Evolutionary conservation across 306 rosid genomes (phyloP).

Genomic region (Trifolium pratense): DNA sequence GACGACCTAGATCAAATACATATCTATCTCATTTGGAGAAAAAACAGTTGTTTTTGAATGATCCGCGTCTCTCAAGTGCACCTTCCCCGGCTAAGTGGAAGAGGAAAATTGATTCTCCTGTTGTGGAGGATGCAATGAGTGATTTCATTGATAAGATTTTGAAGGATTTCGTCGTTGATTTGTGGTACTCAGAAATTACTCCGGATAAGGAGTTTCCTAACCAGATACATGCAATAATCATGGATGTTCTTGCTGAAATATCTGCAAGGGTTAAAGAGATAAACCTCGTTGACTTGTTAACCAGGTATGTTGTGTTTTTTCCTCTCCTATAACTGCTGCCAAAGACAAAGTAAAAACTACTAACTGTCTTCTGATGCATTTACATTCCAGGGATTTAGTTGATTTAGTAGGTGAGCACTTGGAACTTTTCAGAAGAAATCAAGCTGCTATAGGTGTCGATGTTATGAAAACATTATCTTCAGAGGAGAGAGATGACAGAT

Average conservation of each 20-base stretch:
- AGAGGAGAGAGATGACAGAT: constrained; percentile 92
- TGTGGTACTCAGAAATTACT: constrained; percentile 86
- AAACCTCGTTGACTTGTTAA: constrained; percentile 89
- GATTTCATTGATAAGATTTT: constrained; percentile 77
- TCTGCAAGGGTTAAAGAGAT: constrained; percentile 76
- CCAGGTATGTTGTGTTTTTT: constrained; percentile 60
- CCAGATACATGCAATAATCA: constrained; percentile 70
- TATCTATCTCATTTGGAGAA: constrained; percentile 88
- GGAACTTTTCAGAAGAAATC: constrained; percentile 94
- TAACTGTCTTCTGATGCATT: constrained; percentile 37
- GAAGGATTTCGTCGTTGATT: constrained; percentile 89
- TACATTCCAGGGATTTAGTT: constrained; percentile 79
- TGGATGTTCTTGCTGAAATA: constrained; percentile 93
- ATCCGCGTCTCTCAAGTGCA: constrained; percentile 65
- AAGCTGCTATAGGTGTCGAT: constrained; percentile 85
- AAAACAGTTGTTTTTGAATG: constrained; percentile 77
- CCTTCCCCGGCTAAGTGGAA: constrained; percentile 73
- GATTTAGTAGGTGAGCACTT: constrained; percentile 84
- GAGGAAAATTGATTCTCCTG: constrained; percentile 80
- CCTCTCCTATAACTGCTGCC: constrained; percentile 33
- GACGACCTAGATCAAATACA: constrained; percentile 51
- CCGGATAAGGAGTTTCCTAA: constrained; percentile 89
- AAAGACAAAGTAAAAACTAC: constrained; percentile 33
- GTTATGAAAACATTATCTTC: constrained; percentile 93
- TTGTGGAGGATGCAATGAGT: constrained; percentile 75